A percentile compares a stretch with the other conserved stretches of the same genome.
Conservation (phyloP, 2,329 filamentous ascomycete species). For the Metarhizium brunneum region DNA sequence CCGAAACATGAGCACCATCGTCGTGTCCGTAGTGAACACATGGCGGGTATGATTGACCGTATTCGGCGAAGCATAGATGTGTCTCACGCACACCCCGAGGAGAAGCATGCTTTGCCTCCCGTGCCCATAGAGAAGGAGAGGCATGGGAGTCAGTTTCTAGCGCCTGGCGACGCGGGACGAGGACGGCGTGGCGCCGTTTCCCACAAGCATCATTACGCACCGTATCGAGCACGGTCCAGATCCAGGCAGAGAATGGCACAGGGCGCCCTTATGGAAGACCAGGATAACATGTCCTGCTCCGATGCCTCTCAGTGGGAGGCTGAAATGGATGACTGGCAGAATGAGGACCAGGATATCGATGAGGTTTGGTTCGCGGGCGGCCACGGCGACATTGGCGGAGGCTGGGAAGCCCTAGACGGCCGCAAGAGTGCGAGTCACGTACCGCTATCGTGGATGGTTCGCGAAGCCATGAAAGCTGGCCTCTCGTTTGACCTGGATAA, state of each 20-base stretch:
- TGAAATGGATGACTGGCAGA: constrained; percentile 29
- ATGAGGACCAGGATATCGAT: constrained; percentile 60
- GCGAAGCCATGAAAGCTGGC: constrained; percentile 50
- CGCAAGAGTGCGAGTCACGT: constrained; percentile 59
- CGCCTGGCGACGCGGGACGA: constrained; percentile 5
- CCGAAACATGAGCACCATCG: constrained; percentile 10
- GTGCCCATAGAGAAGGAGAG: not conserved
- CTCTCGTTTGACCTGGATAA: constrained; percentile 62
- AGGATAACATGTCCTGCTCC: constrained; percentile 22
- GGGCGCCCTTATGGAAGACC: constrained; percentile 10
- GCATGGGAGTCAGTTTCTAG: constrained; percentile 6
- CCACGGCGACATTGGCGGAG: constrained; percentile 71
- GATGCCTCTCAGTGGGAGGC: constrained; percentile 16
- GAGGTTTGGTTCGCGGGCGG: constrained; percentile 76
- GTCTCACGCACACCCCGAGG: not conserved
- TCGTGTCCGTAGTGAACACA: constrained; percentile 15
- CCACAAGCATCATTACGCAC: constrained; percentile 18
- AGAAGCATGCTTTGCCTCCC: not conserved
- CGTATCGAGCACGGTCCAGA: constrained; percentile 32
- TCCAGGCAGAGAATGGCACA: constrained; percentile 20
- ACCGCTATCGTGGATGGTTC: constrained; percentile 62
- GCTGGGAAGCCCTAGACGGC: constrained; percentile 51
- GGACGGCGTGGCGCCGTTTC: constrained; percentile 10
- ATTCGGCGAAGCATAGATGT: constrained; percentile 11
- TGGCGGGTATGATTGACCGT: constrained; percentile 9